Conservation (phyloP, 345 rosid species). For the Anastatica hierochuntica region DNA sequence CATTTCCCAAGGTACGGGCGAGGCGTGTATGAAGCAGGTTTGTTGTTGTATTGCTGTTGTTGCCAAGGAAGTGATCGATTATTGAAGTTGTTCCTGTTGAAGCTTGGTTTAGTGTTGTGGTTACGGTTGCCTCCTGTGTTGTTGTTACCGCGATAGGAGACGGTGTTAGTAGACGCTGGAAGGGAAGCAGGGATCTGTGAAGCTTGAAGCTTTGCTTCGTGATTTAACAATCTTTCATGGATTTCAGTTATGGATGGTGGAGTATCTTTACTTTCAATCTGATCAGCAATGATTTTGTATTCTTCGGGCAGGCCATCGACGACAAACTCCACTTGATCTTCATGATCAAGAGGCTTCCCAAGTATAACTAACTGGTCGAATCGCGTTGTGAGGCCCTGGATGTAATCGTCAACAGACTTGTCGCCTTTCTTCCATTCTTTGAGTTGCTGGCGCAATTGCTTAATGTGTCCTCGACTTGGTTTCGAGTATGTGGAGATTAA, state of each 20-base stretch:
- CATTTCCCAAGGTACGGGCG: too few relatives aligned
- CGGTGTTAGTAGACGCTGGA: too few relatives aligned
- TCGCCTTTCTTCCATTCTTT: too few relatives aligned
- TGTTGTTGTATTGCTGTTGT: too few relatives aligned
- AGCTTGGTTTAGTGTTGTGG: too few relatives aligned
- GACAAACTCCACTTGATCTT: not conserved
- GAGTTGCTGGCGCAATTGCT: not conserved
- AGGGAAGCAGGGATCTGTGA: too few relatives aligned
- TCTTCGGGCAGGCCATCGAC: not conserved
- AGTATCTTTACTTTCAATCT: not conserved
- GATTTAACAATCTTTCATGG: not conserved
- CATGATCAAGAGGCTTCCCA: not conserved
- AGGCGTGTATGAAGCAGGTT: too few relatives aligned
- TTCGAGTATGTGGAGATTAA: not conserved
- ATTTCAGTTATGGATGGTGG: not conserved
- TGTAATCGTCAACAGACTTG: not conserved
- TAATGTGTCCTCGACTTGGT: not conserved
- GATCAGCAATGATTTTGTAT: not conserved
- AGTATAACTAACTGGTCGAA: not conserved
- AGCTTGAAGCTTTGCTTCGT: not conserved
- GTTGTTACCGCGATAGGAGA: too few relatives aligned
- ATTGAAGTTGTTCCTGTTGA: too few relatives aligned
- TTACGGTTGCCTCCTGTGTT: too few relatives aligned
- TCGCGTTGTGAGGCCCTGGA: not conserved
- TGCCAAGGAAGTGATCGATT: too few relatives aligned